A percentile compares a stretch with the other conserved stretches of the same genome.
Evolutionary conservation across 306 rosid genomes (phyloP).

Genomic region (Crataegus laevigata): DNA sequence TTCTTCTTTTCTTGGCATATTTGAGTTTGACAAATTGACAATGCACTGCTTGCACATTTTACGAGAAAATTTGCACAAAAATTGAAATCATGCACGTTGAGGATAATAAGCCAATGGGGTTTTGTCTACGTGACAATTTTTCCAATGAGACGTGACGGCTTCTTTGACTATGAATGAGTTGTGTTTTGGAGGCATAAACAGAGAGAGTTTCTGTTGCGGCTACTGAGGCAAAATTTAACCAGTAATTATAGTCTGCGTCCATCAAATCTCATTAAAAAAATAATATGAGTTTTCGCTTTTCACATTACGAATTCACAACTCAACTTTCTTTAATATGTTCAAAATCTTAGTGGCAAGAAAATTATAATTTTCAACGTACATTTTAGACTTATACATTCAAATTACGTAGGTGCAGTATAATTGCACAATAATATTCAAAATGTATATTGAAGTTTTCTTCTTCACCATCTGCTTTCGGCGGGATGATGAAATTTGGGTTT

Average conservation of each 20-base stretch:
- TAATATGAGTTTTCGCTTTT: not conserved
- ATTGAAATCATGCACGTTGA: not conserved
- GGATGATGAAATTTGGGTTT: not conserved
- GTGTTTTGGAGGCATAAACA: not conserved
- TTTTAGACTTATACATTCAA: not conserved
- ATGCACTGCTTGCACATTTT: not conserved
- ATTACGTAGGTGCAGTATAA: not conserved
- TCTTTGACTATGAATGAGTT: conserved; percentile 8
- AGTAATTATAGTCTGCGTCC: not conserved
- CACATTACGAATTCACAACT: not conserved
- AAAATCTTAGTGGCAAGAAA: not conserved
- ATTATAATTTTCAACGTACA: not conserved
- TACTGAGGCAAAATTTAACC: not conserved
- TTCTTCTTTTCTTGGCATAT: not conserved
- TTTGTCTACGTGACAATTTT: not conserved
- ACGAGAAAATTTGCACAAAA: conserved; percentile 3
- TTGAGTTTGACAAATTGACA: not conserved
- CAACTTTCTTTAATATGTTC: not conserved
- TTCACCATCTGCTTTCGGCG: conserved; percentile 3
- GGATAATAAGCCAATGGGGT: not conserved
- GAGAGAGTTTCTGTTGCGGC: not conserved
- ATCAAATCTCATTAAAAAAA: not conserved
- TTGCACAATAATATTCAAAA: not conserved
- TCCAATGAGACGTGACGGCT: conserved; percentile 1
- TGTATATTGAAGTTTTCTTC: not conserved